Percentiles rank a stretch among this genome's conserved stretches.
Evolutionary conservation across 768 basidiomycete species (phyloP).

Genomic region (Cubamyces lactineus): DNA sequence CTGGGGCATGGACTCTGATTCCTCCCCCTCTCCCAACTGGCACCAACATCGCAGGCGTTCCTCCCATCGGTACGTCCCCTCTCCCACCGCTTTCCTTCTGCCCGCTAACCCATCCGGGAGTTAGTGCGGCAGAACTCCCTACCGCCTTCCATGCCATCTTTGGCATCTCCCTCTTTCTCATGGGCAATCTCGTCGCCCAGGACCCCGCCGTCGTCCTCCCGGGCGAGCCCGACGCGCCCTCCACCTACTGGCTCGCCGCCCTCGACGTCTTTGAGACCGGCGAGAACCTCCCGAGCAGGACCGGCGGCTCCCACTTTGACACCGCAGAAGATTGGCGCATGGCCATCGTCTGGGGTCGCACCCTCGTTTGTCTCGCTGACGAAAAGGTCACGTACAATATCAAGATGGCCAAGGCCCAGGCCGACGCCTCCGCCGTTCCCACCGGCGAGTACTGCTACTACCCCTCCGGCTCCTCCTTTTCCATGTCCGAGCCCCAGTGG

Average conservation of each 20-base stretch:
- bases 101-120: background rate
- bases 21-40: background rate
- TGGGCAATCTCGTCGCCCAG: conserved; percentile 62
- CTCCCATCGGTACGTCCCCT: background rate
- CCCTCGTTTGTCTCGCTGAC: conserved; percentile 62
- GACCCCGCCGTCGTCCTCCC: conserved; percentile 51
- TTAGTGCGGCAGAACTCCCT: conserved; percentile 48
- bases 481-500: conserved; percentile 48
- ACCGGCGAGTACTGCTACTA: conserved; percentile 17
- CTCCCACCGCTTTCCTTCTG: background rate
- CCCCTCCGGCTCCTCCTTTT: conserved; percentile 25
- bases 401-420: conserved; percentile 18
- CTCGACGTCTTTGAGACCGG: conserved; percentile 73
- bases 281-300: conserved; percentile 57
- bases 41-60: background rate
- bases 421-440: conserved; percentile 6
- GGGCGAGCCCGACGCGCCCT: conserved; percentile 56
- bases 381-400: conserved; percentile 37
- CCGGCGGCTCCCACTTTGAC: conserved; percentile 17
- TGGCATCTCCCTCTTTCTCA: conserved; percentile 64
- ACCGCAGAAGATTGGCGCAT: conserved; percentile 67
- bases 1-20: conserved; percentile 27
- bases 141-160: conserved; percentile 70
- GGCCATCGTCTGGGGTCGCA: conserved; percentile 69
- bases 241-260: conserved; percentile 68